Evolutionary conservation across 805 yeast species (phyloP), one percentile per base, ranked within the genome.

Genomic region (Wickerhamomyces tratensis): DNA sequence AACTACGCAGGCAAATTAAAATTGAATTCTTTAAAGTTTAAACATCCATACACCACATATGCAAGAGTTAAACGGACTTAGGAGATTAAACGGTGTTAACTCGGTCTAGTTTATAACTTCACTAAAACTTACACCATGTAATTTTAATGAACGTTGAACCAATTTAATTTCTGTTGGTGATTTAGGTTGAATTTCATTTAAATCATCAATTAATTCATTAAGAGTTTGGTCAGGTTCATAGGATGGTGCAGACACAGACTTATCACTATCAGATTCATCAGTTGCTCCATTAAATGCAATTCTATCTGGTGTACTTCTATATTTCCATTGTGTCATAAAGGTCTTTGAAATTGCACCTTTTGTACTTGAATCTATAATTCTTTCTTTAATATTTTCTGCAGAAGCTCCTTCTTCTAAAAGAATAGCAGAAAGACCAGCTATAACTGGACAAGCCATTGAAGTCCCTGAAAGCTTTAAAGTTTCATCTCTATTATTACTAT

Each of bases 361-460:
- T 2, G 77, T 64, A 0, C 83, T 64, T 43, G 67, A 47, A 1
- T 63, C 63, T n/a, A 69, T 56, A 11, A 83, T 41, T 34, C 54
- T 55, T 1, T 53, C 48, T 46, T 66, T 66, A 25, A 82, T 56
- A 3, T 71, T 67, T 0, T 52, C 57, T 0, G 70, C 61, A 0
- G 58, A 42, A 0, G 73, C 52, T 1, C 85, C 86, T 14, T 67
- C 63, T 37, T 78, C 72, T 43, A 83, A 53, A 31, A 79, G 53
- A 39, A 71, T 65, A 0, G 82, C 82, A n/a, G 66, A 74, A 36
- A 77, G 54, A 0, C 94, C 94, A 3, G 86, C 69, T 12, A 81
- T 79, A 7, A 74, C 66, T 0, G 94, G 94, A 3, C 87, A 63
- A 1, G 91, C 80, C 93, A 84, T 84, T 3, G 93, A 84, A 0